Evolutionary conservation across 345 rosid genomes (phyloP), one percentile per base, ranked within the genome.

Genomic region (Diplotaxis tenuifolia): DNA sequence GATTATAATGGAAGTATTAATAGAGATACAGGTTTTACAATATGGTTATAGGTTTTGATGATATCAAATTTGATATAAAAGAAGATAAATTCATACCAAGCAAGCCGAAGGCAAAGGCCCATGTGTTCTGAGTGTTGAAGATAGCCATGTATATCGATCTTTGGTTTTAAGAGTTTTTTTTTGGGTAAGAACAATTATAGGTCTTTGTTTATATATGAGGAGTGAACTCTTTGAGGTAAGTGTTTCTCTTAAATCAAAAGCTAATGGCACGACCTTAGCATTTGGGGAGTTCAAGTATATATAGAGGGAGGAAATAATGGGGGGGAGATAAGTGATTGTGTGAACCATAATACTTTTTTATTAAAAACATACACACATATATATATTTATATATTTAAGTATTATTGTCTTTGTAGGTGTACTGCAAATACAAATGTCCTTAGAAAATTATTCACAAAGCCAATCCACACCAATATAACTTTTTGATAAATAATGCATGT

Each of bases 21-120:
- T 32, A 34, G 45, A 59, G 57, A 12, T 27, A 62, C 10, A 54
- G 32, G 22, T 8, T 74, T 56, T 59, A 27, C 12, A n/a, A 40
- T 54, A 25, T 53, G 31, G 50, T n/a, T 63, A 56, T 70, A 55
- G 14, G 31, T 22, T 70, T 16, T 31, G 62, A 20, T 70, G 70
- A 70, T 22, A 31, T 27, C 3, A 59, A 14, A 11, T 15, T 45
- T 54, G 18, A 42, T 18, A n/a, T 11, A 4, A 29, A n/a, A 38
- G 3, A 19, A 31, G 25, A 74, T 4, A 23, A 15, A 50, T 61
- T 9, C 42, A 28, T 74, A 78, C 82, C 82, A 47, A 79, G 78
- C 69, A 79, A 52, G 57, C 82, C 82, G 56, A 79, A 79, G 23
- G 14, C 75, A 58, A 79, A 79, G 12, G 82, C 82, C 82, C 62